Percentiles rank a stretch among this genome's conserved stretches.
Evolutionary conservation across 345 rosid species (phyloP).

Genomic region (Populus davidiana): DNA sequence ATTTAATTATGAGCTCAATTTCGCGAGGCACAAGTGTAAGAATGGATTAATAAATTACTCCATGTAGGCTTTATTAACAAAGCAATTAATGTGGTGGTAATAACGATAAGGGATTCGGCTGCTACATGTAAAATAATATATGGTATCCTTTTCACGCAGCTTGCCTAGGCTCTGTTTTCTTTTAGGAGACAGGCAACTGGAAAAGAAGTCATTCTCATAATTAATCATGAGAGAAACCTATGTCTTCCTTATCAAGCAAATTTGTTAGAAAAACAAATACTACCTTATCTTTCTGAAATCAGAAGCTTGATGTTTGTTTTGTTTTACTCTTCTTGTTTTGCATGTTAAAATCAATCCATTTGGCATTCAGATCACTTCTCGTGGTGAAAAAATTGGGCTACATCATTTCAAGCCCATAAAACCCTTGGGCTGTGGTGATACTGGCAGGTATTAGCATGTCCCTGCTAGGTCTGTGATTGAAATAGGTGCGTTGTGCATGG

Average conservation of each 20-base stretch:
- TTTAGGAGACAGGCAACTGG: neutral
- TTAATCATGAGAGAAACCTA: neutral
- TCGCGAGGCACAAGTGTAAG: neutral
- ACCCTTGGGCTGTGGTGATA: conserved; percentile 95
- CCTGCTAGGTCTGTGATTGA: neutral
- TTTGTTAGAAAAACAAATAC: neutral
- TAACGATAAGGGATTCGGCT: neutral
- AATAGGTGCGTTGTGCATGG: neutral
- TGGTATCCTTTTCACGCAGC: neutral
- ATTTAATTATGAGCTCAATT: neutral
- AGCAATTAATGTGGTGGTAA: neutral
- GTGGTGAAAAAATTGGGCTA: conserved; percentile 67
- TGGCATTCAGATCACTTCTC: conserved; percentile 54
- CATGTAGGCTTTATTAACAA: neutral
- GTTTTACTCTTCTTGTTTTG: conserved; percentile 1
- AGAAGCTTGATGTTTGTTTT: neutral
- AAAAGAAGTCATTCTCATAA: neutral
- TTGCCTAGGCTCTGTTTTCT: neutral
- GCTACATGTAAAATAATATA: neutral
- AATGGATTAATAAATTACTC: neutral
- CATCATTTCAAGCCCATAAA: conserved; percentile 89
- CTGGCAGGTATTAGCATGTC: conserved; percentile 67
- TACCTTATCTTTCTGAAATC: neutral
- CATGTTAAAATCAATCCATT: conserved; percentile 4
- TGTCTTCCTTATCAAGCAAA: neutral